These are phyloP conservation scores for Apiospora hydei DNA, from an alignment of 2,329 filamentous ascomycete species.

Conservation along the genomic window DNA sequence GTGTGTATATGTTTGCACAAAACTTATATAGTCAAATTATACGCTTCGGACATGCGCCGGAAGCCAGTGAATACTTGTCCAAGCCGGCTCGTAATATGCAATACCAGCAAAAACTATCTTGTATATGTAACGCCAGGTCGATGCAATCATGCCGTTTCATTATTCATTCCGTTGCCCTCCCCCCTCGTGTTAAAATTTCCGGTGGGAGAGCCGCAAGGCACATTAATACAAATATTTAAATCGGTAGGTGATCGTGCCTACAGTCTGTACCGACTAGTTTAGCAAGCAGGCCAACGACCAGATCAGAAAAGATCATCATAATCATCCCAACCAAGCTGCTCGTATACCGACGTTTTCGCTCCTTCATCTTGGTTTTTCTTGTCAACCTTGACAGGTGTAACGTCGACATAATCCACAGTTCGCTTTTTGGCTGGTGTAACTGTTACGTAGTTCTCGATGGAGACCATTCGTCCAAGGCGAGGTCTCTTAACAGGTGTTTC, in stretches of 20 bases:
- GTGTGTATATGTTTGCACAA: not conserved
- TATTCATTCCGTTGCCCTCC: conserved; percentile 24
- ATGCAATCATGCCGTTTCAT: conserved; percentile 37
- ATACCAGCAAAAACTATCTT: conserved; percentile 17
- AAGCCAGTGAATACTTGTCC: not conserved
- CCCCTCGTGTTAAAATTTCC: not conserved
- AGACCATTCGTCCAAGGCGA: conserved; percentile 26
- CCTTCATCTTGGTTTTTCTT: conserved; percentile 28
- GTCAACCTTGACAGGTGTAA: conserved; percentile 24
- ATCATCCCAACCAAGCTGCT: conserved; percentile 65
- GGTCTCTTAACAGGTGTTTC: conserved; percentile 48
- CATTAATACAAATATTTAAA: conserved; percentile 14
- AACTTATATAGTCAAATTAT: not conserved
- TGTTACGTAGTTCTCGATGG: conserved; percentile 34
- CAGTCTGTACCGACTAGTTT: not conserved
- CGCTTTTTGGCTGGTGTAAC: conserved; percentile 37
- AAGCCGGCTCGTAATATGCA: not conserved
- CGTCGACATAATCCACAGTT: conserved; percentile 9
- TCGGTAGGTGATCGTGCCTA: not conserved
- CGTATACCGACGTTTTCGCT: conserved; percentile 56
- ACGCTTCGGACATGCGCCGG: conserved; percentile 1
- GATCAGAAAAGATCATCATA: conserved; percentile 47
- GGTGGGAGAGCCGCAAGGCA: not conserved
- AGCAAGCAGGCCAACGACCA: not conserved
- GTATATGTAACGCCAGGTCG: conserved; percentile 9